phyloP scores from a whole-genome alignment of 164 flowering plant species.

The Magnolia changhungtana region DNA sequence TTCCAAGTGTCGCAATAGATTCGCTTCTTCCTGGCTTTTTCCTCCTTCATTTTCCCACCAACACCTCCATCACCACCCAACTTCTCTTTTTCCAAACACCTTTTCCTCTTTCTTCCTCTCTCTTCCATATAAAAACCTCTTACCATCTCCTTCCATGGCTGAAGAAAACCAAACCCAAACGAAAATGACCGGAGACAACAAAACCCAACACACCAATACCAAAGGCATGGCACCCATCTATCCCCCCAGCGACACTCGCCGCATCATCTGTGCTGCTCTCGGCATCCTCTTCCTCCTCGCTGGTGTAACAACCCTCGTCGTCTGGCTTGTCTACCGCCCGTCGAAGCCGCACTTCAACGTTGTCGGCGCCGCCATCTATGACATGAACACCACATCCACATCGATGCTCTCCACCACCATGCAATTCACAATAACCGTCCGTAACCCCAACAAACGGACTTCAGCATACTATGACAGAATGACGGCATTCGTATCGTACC shows the following conservation, averaged over 20 bases:
- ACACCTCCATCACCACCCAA: not conserved
- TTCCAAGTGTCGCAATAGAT: not conserved
- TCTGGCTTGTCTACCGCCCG: slow-evolving; percentile 77
- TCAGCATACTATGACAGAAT: slow-evolving; percentile 57
- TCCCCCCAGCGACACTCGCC: slow-evolving; percentile 11
- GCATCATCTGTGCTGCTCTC: slow-evolving; percentile 22
- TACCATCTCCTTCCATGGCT: not conserved
- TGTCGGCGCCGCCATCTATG: slow-evolving; percentile 52
- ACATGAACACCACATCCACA: slow-evolving; percentile 52
- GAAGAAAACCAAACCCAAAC: too few relatives aligned
- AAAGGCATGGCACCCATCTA: not conserved
- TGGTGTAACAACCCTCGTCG: slow-evolving; percentile 46
- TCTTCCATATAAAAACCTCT: not conserved
- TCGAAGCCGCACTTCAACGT: slow-evolving; percentile 62
- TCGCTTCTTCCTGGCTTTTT: not conserved
- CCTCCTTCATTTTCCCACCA: not conserved
- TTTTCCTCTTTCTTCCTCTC: not conserved
- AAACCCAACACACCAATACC: not conserved
- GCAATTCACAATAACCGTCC: slow-evolving; percentile 66
- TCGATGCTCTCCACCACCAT: slow-evolving; percentile 51
- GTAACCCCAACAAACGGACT: slow-evolving; percentile 71
- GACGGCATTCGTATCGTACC: slow-evolving; percentile 46
- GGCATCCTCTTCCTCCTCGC: slow-evolving; percentile 48
- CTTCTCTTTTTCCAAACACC: not conserved
- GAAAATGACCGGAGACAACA: not conserved